These are phyloP conservation scores for Buddleja alternifolia DNA, from an alignment of 257 asterid species.

Conservation along the genomic window DNA sequence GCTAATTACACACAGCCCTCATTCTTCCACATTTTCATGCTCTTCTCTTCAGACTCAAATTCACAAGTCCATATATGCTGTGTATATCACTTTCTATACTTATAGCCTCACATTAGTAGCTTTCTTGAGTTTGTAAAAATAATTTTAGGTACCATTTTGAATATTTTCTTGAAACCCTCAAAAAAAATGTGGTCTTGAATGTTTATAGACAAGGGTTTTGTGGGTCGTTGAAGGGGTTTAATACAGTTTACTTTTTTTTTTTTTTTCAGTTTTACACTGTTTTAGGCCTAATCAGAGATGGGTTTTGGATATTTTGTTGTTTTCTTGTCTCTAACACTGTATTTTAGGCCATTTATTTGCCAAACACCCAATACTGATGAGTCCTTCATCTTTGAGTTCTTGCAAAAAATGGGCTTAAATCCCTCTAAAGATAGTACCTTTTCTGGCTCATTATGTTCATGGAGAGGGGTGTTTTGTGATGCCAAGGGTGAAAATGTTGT, in stretches of 20 bases:
- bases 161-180: constrained; percentile 21
- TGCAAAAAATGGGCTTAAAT: constrained; percentile 65
- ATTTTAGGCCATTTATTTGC: constrained; percentile 54
- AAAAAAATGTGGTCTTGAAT: constrained; percentile 33
- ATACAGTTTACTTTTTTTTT: background rate
- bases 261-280: background rate
- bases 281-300: constrained; percentile 46
- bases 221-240: constrained; percentile 24
- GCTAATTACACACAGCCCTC: constrained; percentile 23
- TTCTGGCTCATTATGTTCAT: constrained; percentile 67
- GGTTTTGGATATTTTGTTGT: constrained; percentile 51
- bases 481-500: constrained; percentile 49
- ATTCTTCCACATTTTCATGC: constrained; percentile 28
- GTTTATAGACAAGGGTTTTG: constrained; percentile 27
- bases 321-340: constrained; percentile 49
- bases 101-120: background rate
- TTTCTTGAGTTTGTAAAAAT: constrained; percentile 12
- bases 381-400: constrained; percentile 59
- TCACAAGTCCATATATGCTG: constrained; percentile 15
- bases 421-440: constrained; percentile 40
- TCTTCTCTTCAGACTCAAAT: constrained; percentile 1
- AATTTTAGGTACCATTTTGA: background rate
- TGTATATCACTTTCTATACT: constrained; percentile 22
- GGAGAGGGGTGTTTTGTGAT: constrained; percentile 82
- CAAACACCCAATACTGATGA: constrained; percentile 76